Evolutionary conservation across 768 basidiomycete genomes (phyloP).

Genomic region (Collybiopsis luxurians): DNA sequence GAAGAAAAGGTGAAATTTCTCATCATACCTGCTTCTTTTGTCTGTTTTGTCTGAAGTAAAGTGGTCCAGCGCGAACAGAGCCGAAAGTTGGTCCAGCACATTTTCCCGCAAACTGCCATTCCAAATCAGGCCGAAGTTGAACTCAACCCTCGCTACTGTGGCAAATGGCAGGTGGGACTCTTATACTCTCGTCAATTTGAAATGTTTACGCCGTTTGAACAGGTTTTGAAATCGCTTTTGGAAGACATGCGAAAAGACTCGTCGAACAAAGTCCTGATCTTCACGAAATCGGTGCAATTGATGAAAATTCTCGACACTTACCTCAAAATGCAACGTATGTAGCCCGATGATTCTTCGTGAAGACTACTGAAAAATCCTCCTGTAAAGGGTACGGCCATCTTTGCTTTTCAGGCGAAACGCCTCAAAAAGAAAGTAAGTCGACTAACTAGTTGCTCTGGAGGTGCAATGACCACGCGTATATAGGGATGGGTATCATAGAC

Average conservation of each 20-base stretch:
- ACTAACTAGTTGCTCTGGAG: neutral
- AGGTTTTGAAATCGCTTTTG: conserved; percentile 70
- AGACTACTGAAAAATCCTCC: neutral
- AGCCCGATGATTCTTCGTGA: too few relatives aligned
- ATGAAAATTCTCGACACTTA: conserved; percentile 83
- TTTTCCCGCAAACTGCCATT: conserved; percentile 54
- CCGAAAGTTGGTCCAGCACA: conserved; percentile 56
- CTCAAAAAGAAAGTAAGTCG: conserved; percentile 5
- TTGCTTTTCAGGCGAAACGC: conserved; percentile 3
- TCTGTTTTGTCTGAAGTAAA: neutral
- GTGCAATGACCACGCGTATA: neutral
- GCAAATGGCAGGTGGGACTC: conserved; percentile 68
- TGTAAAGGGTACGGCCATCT: neutral
- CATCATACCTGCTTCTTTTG: neutral
- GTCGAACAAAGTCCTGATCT: conserved; percentile 87
- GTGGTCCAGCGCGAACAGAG: conserved; percentile 35
- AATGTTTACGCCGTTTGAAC: neutral
- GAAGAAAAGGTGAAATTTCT: conserved; percentile 38
- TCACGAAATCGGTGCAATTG: conserved; percentile 90
- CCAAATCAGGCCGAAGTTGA: conserved; percentile 65
- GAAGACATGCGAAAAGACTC: conserved; percentile 61
- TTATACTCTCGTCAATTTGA: too few relatives aligned
- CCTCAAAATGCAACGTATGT: conserved; percentile 50
- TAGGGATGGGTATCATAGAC: conserved; percentile 88
- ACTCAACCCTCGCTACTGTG: conserved; percentile 66